Percentiles rank a stretch among this genome's conserved stretches.
These are phyloP conservation scores for Mycena chlorophos DNA, from an alignment of 768 basidiomycete genomes.

Conservation along the genomic window DNA sequence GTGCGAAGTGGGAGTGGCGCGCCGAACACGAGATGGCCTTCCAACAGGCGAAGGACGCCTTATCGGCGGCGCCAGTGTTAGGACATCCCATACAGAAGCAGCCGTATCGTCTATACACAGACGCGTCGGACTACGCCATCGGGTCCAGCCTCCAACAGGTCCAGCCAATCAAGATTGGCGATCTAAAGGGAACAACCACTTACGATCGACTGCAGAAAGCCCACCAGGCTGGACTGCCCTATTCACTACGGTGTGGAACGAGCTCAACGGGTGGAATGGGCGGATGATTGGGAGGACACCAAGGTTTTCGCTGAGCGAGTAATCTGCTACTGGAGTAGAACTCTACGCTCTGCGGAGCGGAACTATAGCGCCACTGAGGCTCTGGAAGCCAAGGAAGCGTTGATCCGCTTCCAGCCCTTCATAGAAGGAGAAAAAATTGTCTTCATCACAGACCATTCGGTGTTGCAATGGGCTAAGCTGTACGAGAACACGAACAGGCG, in stretches of 20 bases:
- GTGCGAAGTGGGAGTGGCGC: slow-evolving; percentile 23
- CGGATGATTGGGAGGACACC: slow-evolving; percentile 13
- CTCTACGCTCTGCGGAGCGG: slow-evolving; percentile 3
- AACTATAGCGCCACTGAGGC: too few species aligned
- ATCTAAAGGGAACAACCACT: slow-evolving; percentile 6
- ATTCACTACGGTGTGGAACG: background rate
- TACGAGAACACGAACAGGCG: slow-evolving; percentile 18
- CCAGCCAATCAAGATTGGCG: slow-evolving; percentile 4
- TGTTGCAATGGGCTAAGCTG: slow-evolving; percentile 9
- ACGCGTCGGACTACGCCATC: background rate
- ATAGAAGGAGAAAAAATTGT: background rate
- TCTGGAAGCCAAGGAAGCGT: too few species aligned
- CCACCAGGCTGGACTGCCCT: background rate
- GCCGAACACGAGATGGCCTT: slow-evolving; percentile 19
- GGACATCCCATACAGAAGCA: too few species aligned
- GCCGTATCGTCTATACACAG: too few species aligned
- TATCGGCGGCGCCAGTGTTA: too few species aligned
- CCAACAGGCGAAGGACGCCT: slow-evolving; percentile 10
- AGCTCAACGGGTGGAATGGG: background rate
- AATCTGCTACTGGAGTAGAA: slow-evolving; percentile 26
- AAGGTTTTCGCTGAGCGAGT: slow-evolving; percentile 24
- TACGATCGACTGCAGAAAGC: slow-evolving; percentile 7
- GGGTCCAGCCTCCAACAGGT: slow-evolving; percentile 11
- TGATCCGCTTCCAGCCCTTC: too few species aligned
- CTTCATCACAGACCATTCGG: slow-evolving; percentile 8